A percentile compares a stretch with the other conserved stretches of the same genome.
These are phyloP conservation scores for Leccinum uliginosum DNA, from an alignment of 768 basidiomycete species.

Conservation along the genomic window DNA sequence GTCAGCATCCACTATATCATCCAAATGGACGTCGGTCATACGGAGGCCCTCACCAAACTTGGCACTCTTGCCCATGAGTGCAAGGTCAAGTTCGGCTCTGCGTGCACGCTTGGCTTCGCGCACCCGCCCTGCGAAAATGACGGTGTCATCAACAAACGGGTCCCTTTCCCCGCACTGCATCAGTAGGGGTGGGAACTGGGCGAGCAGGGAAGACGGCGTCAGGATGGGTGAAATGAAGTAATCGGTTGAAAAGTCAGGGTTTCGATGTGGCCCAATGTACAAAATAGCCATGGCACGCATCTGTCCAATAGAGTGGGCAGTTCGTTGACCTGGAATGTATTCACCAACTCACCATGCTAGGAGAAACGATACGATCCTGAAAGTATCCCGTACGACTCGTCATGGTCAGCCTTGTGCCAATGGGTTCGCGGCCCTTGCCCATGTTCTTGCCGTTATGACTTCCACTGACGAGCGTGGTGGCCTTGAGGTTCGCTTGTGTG, in stretches of 20 bases:
- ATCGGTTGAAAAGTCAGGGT: constrained; percentile 92
- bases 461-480: constrained; percentile 33
- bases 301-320: constrained; percentile 41
- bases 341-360: constrained; percentile 77
- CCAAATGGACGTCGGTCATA: constrained; percentile 46
- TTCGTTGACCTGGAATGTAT: background rate
- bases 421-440: constrained; percentile 47
- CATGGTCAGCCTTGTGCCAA: constrained; percentile 91
- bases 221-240: constrained; percentile 96
- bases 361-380: constrained; percentile 90
- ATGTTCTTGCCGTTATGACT: constrained; percentile 26
- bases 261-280: constrained; percentile 90
- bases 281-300: constrained; percentile 99
- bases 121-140: constrained; percentile 94
- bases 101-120: constrained; percentile 89
- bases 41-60: constrained; percentile 59
- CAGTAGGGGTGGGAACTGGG: constrained; percentile 89
- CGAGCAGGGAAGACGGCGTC: constrained; percentile 76
- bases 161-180: constrained; percentile 96
- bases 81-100: constrained; percentile 65
- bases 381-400: constrained; percentile 91
- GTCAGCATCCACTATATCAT: constrained; percentile 27
- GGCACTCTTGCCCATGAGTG: constrained; percentile 56
- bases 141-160: constrained; percentile 95
- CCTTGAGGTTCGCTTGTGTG: constrained; percentile 46